Conservation (phyloP, 2,329 filamentous ascomycete genomes). For the Scorias spongiosa region DNA sequence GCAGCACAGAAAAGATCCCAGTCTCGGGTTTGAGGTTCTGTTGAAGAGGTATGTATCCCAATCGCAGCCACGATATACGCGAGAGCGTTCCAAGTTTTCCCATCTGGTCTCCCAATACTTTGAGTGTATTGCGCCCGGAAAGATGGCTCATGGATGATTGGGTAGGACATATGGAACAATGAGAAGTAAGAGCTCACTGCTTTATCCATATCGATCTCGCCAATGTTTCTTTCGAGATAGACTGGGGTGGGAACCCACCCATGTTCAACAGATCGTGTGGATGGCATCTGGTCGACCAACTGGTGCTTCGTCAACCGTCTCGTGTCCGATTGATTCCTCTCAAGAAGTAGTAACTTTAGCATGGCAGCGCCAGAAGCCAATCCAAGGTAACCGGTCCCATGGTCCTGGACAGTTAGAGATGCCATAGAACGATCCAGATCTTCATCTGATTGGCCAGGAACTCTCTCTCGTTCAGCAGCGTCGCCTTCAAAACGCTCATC, state of each 20-base stretch:
- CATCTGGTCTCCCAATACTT: constrained; percentile 27
- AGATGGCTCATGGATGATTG: constrained; percentile 32
- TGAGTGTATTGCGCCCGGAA: constrained; percentile 33
- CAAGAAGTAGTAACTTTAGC: constrained; percentile 19
- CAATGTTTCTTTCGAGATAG: constrained; percentile 10
- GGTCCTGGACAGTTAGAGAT: constrained; percentile 17
- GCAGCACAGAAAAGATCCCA: constrained; percentile 32
- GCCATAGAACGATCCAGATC: constrained; percentile 17
- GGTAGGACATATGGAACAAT: constrained; percentile 32
- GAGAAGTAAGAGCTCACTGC: constrained; percentile 30
- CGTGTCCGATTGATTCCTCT: constrained; percentile 2
- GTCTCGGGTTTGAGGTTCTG: constrained; percentile 25
- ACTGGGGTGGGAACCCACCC: constrained; percentile 12
- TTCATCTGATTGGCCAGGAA: constrained; percentile 4
- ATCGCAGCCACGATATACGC: constrained; percentile 31
- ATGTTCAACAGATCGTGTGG: not conserved
- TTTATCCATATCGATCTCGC: constrained; percentile 15
- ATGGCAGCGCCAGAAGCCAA: constrained; percentile 32
- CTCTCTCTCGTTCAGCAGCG: constrained; percentile 2
- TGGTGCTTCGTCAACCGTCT: constrained; percentile 2
- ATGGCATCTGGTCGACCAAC: not conserved
- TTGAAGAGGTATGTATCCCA: constrained; percentile 26
- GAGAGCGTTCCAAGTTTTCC: constrained; percentile 30
- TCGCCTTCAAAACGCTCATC: constrained; percentile 11
- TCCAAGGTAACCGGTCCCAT: constrained; percentile 31